Conservation (phyloP, 495 filamentous ascomycete genomes). For the Physcia stellaris region DNA sequence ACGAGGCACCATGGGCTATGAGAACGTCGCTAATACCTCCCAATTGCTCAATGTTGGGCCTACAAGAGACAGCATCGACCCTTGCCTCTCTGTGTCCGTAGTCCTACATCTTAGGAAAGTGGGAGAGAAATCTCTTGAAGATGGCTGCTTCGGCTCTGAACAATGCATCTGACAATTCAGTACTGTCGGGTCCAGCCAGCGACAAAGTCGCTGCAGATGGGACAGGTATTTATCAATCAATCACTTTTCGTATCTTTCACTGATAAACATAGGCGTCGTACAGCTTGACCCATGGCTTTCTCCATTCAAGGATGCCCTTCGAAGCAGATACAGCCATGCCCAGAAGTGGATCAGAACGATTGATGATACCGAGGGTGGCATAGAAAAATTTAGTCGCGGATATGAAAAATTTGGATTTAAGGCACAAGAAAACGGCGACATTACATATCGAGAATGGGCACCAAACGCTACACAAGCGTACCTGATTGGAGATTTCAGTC, state of each 20-base stretch:
- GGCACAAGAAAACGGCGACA: constrained; percentile 64
- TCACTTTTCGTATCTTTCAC: constrained; percentile 5
- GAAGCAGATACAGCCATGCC: constrained; percentile 64
- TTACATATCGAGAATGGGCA: constrained; percentile 92
- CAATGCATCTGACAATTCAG: constrained; percentile 12
- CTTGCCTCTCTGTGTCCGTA: neutral
- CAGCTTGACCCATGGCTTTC: constrained; percentile 80
- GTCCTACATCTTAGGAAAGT: neutral
- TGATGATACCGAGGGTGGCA: constrained; percentile 68
- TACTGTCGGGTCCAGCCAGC: constrained; percentile 16
- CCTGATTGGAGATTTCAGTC: constrained; percentile 96
- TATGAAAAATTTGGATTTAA: constrained; percentile 77
- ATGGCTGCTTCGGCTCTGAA: constrained; percentile 19
- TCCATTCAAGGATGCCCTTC: constrained; percentile 68
- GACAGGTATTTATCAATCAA: constrained; percentile 27
- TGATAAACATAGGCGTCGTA: constrained; percentile 52
- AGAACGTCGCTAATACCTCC: too few species aligned
- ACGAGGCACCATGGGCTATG: too few species aligned
- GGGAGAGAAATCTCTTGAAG: too few species aligned
- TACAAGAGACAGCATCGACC: neutral
- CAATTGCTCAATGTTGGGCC: too few species aligned
- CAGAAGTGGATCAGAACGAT: constrained; percentile 78
- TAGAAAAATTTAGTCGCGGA: constrained; percentile 87
- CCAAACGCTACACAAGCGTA: constrained; percentile 73
- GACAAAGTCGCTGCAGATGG: constrained; percentile 29